A percentile compares a stretch with the other conserved stretches of the same genome.
Conservation (phyloP, 2,329 filamentous ascomycete species). For the Neonectria punicea region DNA sequence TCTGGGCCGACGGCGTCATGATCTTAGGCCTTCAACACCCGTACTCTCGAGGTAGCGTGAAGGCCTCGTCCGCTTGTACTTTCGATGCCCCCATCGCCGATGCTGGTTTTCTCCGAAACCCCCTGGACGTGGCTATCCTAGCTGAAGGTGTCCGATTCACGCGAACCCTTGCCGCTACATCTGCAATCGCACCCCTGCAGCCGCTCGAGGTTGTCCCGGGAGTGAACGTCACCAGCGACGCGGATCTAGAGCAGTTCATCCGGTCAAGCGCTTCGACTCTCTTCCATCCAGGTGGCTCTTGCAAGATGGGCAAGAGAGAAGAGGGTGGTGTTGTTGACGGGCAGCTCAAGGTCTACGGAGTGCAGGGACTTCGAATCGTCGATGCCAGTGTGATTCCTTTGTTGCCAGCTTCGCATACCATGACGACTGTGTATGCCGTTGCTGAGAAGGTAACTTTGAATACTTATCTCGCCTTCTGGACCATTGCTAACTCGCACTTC, state of each 20-base stretch:
- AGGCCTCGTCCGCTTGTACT: conserved; percentile 26
- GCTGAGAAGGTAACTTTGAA: conserved; percentile 39
- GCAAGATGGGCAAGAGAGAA: conserved; percentile 52
- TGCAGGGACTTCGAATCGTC: conserved; percentile 48
- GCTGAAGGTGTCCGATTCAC: conserved; percentile 29
- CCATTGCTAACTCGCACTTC: not conserved
- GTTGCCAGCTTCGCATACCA: conserved; percentile 39
- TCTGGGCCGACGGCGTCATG: conserved; percentile 32
- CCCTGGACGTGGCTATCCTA: conserved; percentile 24
- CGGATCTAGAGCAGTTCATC: conserved; percentile 30
- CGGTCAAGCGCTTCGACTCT: conserved; percentile 25
- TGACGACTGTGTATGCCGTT: conserved; percentile 43
- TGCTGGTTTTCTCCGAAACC: conserved; percentile 32
- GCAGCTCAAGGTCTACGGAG: conserved; percentile 38
- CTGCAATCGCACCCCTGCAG: conserved; percentile 17
- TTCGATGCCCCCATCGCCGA: conserved; percentile 33
- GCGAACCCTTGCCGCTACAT: conserved; percentile 15
- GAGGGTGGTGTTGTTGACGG: conserved; percentile 51
- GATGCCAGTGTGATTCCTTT: conserved; percentile 46
- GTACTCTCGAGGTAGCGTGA: conserved; percentile 37
- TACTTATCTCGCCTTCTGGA: accelerated
- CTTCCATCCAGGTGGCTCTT: conserved; percentile 34
- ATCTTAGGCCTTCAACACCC: conserved; percentile 35
- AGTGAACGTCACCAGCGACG: conserved; percentile 22
- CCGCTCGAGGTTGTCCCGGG: conserved; percentile 29